phyloP scores from a whole-genome alignment of 805 yeast species.

The Pichia eremophila region DNA sequence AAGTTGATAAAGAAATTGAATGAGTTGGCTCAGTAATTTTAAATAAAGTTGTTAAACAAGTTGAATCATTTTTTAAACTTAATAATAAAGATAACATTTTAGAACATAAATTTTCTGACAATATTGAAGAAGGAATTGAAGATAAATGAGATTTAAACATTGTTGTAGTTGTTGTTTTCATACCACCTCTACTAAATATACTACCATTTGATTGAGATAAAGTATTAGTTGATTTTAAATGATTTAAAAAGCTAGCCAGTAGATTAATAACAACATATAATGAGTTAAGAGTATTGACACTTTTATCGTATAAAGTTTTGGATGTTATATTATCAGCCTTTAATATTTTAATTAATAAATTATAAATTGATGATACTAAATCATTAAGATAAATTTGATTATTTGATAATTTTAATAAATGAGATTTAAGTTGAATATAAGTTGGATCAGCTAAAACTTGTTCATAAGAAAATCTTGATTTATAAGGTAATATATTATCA shows the following conservation, averaged over 20 bases:
- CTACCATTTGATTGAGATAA: background rate
- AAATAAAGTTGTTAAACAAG: constrained; percentile 1
- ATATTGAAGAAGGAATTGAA: background rate
- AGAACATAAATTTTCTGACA: background rate
- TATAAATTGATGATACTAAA: constrained; percentile 15
- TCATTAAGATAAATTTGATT: constrained; percentile 22
- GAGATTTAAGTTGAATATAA: constrained; percentile 26
- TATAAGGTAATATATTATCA: constrained; percentile 27
- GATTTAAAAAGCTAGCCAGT: constrained; percentile 16
- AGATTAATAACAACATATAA: constrained; percentile 1
- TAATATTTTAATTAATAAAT: constrained; percentile 6
- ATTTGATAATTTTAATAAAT: constrained; percentile 25
- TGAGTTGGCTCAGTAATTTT: constrained; percentile 1
- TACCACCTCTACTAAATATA: background rate
- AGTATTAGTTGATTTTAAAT: background rate
- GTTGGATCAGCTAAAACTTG: constrained; percentile 30
- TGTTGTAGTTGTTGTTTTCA: constrained; percentile 1
- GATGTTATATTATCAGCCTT: background rate
- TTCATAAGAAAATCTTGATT: constrained; percentile 26
- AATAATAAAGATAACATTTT: constrained; percentile 2
- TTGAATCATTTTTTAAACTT: constrained; percentile 3
- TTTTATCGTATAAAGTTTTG: constrained; percentile 9
- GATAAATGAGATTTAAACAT: background rate
- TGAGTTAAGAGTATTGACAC: constrained; percentile 14
- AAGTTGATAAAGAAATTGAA: background rate